Conservation (phyloP, 345 rosid genomes). For the Dipteronia sinensis region DNA sequence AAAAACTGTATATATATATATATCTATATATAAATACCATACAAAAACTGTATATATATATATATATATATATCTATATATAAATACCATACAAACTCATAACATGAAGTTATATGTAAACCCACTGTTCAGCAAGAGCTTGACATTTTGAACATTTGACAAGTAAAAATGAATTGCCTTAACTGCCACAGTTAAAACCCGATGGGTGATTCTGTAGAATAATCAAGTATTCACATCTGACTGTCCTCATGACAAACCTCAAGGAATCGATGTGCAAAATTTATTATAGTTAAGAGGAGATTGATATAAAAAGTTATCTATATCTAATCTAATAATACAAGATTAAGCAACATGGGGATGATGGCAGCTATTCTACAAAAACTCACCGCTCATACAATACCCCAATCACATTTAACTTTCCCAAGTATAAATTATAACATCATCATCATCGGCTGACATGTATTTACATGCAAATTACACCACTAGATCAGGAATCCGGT, state of each 20-base stretch:
- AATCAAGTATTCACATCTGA: too few relatives aligned
- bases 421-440: neutral
- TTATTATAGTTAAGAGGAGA: slow-evolving; percentile 2
- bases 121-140: too few relatives aligned
- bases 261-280: neutral
- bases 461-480: neutral
- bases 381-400: slow-evolving; percentile 31
- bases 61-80: too few relatives aligned
- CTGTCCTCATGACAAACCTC: neutral
- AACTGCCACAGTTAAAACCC: too few relatives aligned
- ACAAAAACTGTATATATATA: too few relatives aligned
- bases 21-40: too few relatives aligned
- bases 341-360: neutral
- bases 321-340: neutral
- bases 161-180: too few relatives aligned
- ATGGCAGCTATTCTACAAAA: slow-evolving; percentile 38
- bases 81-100: too few relatives aligned
- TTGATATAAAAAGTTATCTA: neutral
- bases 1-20: too few relatives aligned
- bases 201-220: too few relatives aligned
- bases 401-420: slow-evolving; percentile 16
- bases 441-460: neutral
- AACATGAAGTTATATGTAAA: too few relatives aligned
- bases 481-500: slow-evolving; percentile 28
- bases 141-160: too few relatives aligned